A percentile compares a stretch with the other conserved stretches of the same genome.
Evolutionary conservation across 2,329 filamentous ascomycete species (phyloP).

Genomic region (Elsinoe batatas): DNA sequence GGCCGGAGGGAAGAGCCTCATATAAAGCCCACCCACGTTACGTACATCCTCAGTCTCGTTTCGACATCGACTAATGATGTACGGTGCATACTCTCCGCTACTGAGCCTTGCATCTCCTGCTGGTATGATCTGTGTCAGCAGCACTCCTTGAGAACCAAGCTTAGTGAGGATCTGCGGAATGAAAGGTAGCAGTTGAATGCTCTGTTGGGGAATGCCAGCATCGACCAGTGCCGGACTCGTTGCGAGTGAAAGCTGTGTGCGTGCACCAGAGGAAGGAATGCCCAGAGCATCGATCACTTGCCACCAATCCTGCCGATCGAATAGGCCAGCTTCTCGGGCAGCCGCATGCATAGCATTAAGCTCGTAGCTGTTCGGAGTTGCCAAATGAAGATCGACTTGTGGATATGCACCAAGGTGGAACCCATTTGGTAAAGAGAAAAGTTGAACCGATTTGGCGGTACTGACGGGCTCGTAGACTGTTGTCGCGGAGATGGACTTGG

Average conservation of each 20-base stretch:
- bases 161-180: slow-evolving; percentile 80
- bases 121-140: slow-evolving; percentile 62
- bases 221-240: slow-evolving; percentile 61
- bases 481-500: slow-evolving; percentile 44
- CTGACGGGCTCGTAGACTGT: slow-evolving; percentile 88
- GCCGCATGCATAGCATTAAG: slow-evolving; percentile 66
- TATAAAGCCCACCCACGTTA: slow-evolving; percentile 68
- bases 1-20: slow-evolving; percentile 58
- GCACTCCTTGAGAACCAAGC: slow-evolving; percentile 63
- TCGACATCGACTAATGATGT: slow-evolving; percentile 55
- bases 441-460: slow-evolving; percentile 60
- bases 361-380: slow-evolving; percentile 77
- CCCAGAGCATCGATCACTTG: slow-evolving; percentile 66
- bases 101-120: slow-evolving; percentile 58
- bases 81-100: slow-evolving; percentile 53
- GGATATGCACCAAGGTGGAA: slow-evolving; percentile 42
- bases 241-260: slow-evolving; percentile 61
- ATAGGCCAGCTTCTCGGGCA: slow-evolving; percentile 55
- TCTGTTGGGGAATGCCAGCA: slow-evolving; percentile 71
- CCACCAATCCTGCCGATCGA: slow-evolving; percentile 70
- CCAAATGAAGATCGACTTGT: slow-evolving; percentile 55
- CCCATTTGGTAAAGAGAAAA: slow-evolving; percentile 45
- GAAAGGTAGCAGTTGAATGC: slow-evolving; percentile 75
- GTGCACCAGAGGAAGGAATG: slow-evolving; percentile 57
- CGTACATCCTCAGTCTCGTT: slow-evolving; percentile 42